A percentile compares a stretch with the other conserved stretches of the same genome.
Evolutionary conservation across 495 filamentous ascomycete genomes (phyloP).

Genomic region (Aspergillus nidulans): DNA sequence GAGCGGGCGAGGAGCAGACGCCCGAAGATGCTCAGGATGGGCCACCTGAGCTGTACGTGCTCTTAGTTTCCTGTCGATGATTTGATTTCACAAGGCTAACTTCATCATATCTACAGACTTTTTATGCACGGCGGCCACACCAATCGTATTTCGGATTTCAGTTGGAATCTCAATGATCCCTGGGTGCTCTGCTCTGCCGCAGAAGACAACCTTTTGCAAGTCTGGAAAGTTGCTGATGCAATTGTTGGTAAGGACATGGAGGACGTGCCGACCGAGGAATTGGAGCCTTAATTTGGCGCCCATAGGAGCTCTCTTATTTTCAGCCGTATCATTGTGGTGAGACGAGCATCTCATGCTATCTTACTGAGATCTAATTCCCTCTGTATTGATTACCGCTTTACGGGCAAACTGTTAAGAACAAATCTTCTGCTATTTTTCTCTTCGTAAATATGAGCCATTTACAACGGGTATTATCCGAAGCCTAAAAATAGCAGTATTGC

Average conservation of each 20-base stretch:
- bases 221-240: constrained; percentile 90
- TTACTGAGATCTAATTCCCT: not conserved
- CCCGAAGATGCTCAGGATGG: constrained; percentile 97
- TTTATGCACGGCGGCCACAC: constrained; percentile 99
- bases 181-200: constrained; percentile 94
- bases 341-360: not conserved
- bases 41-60: constrained; percentile 86
- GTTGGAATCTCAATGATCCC: constrained; percentile 93
- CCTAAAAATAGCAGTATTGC: too few relatives aligned
- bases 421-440: not conserved
- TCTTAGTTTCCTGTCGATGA: too few relatives aligned
- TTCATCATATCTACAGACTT: constrained; percentile 42
- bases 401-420: not conserved
- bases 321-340: not conserved
- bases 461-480: too few relatives aligned
- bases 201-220: constrained; percentile 94
- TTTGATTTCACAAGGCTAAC: too few relatives aligned
- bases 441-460: not conserved
- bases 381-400: not conserved
- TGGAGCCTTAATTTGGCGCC: constrained; percentile 50
- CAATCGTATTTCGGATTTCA: constrained; percentile 91
- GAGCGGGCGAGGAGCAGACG: constrained; percentile 87
- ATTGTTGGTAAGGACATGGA: constrained; percentile 80
- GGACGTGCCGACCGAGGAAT: constrained; percentile 72
- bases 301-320: not conserved